Base-by-base conservation (phyloP, 148 eudicot species). In the Cornus controversa region DNA sequence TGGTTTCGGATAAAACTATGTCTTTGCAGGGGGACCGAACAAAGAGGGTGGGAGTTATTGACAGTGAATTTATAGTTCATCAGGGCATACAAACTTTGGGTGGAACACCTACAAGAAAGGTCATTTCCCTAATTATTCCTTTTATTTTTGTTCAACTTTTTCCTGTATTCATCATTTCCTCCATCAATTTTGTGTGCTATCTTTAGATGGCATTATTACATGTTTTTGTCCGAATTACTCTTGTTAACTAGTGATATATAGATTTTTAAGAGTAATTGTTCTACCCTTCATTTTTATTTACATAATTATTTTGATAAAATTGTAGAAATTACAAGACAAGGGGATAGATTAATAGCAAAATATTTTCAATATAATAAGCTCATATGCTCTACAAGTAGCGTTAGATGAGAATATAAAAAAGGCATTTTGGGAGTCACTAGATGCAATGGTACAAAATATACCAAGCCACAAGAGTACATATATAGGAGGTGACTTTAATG, bases 61-160 rank as follows among this genome's bases (percentile, higher is more conserved):
- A 95, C 78, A 93, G 93, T 79, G 96, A 95, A 86, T 95, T 87
- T 80, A 54, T 95, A 69, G 90, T 95, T 85, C 99, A 96, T 87
- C 93, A 93, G 85, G 92, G 98, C 77, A 96, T 96, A 75, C 97
- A 92, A 72, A 89, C 99, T 77, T 82, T 96, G 76, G 99, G 99
- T 15, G 96, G 99, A 69, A 54, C 82, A 73, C 84, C 98, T 24
- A 84, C 82, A 3, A 87, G 70, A 79, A 92, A 88, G 97, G 97
- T 88, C 0, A 71, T 68, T 71, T 31, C 20, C 36, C 71, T 62
- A 8, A 22, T 24, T 40, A 40, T 16, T 63, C 74, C 29, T 20
- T 26, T 24, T 26, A 40, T 16, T 23, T 36, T 9, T 15, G 31
- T 72, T 50, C 4, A 13, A 50, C 1, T n/a, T 57, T 37, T 8